Evolutionary conservation across 805 yeast species (phyloP), one percentile per base, ranked within the genome.

Genomic region (Metschnikowia lachancei): DNA sequence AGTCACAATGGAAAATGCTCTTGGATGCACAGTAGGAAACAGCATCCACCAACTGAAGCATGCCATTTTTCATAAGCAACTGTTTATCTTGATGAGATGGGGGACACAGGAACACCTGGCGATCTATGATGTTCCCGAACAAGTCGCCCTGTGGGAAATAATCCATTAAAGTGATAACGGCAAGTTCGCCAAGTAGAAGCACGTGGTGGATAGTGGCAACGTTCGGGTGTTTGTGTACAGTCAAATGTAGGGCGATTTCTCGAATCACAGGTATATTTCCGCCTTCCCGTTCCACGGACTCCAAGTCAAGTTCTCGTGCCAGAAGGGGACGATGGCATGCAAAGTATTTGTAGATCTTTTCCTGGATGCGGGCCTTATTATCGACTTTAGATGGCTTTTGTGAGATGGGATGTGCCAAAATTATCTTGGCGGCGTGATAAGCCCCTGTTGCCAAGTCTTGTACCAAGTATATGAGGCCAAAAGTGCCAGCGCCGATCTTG

Each of bases 101-200:
- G 49, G 79, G 77, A 36, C 76, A 67, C 43, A 70, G 66, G 54
- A 87, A 88, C 39, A 80, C 73, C 55, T 81, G 78, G 36, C 77
- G 70, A 47, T 87, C 96, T 35, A 91, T 92, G 45, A 92, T 92
- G 45, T 87, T 83, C 42, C 83, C 78, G 65, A 92, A 94, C 49
- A 92, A 74, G 63, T 92, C 99, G 41, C 95, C 96, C 54, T 85
- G 87, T 20, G 83, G 78, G 60, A 76, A 85, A 64, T 87, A 89
- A 64, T 92, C 98, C 88, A 91, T 84, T 9, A 92, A 75, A 19
- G 88, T 82, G 56, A 87, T 83, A 17, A 80, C 61, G 2, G 83
- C 83, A 39, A 62, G 43, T 31, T 73, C 65, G 41, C 77, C 78
- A 14, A 81, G 72, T 49, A 81, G 84, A 52, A 85, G 74, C 36